Base-by-base conservation (phyloP, 108 stramenopile genomes). In the Mediolabrus comicus region DNA sequence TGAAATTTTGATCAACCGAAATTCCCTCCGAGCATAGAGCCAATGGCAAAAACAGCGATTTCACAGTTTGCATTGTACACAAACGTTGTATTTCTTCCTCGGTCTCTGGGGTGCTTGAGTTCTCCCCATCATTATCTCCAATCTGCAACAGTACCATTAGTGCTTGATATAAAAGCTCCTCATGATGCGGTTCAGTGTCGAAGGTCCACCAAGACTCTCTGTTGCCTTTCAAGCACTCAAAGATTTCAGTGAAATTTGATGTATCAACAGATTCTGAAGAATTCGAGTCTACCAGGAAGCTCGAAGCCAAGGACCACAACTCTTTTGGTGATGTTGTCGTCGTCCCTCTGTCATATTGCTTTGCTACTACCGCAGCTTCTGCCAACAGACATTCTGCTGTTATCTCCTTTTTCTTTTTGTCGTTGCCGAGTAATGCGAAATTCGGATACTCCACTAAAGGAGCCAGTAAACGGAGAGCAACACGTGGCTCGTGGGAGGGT, bases 401-500 rank as follows among this genome's bases (percentile, higher is more conserved):
- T 17, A 78, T 39, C 39, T 84, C 72, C 22, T 69, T 84, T 54
- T 81, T 72, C 4, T 66, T 69, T 34, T 74, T 56, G 41, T 77
- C 61, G 36, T 32, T 16, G 24, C 62, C n/a, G 59, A 41, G 33
- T 12, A 32, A 25, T 24, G 65, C 59, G n/a, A 74, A 51, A 0
- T 74, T 64, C 3, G 83, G 58, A 54, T 67, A 83, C 24, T 75
- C 80, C 10, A 89, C 75, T 30, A 80, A 75, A 22, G 90, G 85
- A n/a, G 86, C 75, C 29, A 94, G 34, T 12, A 94, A 65, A 8
- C 90, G 74, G 25, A 94, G 83, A 19, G 87, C 83, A 34, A 89
- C 65, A 3, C 84, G 85, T 28, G 87, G 82, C 38, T 82, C 71
- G 17, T 46, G 28, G 17, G 51, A 30, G 14, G 60, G 58, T 13